Conservation (phyloP, 1,284 basidiomycete species). For the Ganoderma lingzhi region DNA sequence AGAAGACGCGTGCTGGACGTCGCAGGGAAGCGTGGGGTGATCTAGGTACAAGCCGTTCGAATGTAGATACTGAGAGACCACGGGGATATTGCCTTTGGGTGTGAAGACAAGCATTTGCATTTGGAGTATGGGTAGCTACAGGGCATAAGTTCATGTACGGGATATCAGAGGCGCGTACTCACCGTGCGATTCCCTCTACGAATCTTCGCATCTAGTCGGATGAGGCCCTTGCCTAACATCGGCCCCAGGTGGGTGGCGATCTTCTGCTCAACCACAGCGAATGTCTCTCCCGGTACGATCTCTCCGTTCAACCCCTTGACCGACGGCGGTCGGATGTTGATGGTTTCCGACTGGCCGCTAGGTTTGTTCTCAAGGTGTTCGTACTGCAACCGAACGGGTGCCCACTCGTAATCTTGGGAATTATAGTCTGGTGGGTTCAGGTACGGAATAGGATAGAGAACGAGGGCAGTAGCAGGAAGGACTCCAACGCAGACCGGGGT, state of each 20-base stretch:
- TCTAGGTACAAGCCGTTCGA: constrained; percentile 78
- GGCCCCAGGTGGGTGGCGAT: constrained; percentile 81
- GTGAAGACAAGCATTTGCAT: constrained; percentile 92
- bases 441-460: constrained; percentile 87
- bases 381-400: constrained; percentile 78
- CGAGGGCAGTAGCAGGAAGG: constrained; percentile 81
- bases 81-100: constrained; percentile 87
- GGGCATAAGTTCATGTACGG: constrained; percentile 18
- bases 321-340: constrained; percentile 81
- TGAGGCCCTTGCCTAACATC: constrained; percentile 83
- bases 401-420: constrained; percentile 70
- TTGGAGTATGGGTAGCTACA: constrained; percentile 79
- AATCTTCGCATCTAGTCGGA: constrained; percentile 85
- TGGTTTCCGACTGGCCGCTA: constrained; percentile 68
- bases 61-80: constrained; percentile 81
- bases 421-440: constrained; percentile 58
- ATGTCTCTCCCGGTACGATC: constrained; percentile 64
- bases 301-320: constrained; percentile 58
- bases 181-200: constrained; percentile 69
- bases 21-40: constrained; percentile 73
- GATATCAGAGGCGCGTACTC: constrained; percentile 40
- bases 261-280: constrained; percentile 88
- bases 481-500: constrained; percentile 91
- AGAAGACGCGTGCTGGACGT: constrained; percentile 64
- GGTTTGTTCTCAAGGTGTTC: constrained; percentile 67